Evolutionary conservation across 2,329 filamentous ascomycete species (phyloP), one percentile per base, ranked within the genome.

Genomic region (Leptographium galeiforme): DNA sequence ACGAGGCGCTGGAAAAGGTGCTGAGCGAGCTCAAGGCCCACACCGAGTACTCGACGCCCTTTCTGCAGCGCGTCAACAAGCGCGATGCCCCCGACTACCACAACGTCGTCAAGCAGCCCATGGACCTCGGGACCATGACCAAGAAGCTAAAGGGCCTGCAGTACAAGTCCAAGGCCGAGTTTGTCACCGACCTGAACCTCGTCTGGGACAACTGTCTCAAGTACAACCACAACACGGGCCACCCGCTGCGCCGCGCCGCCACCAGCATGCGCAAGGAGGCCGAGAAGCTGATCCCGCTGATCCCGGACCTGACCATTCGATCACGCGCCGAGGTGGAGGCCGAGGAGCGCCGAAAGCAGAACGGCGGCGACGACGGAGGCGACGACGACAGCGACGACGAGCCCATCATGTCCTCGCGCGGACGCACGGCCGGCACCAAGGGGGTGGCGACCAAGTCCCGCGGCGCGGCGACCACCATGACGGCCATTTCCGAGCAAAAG

Each of bases 191-290:
- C 65, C 75, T 98, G 11, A 91, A 94, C 65, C 72, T 97, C 50
- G 97, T 98, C 51, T 98, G 93, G 93, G 81, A 89, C 54, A 98
- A 98, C 64, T 98, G 93, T 66, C 74, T 98, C 53, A 89, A 86
- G 62, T 98, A 97, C 68, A 98, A 98, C 66, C 86, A 88, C 59
- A 89, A 94, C 58, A 84, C 89, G 61, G 82, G 83, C 56, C 89
- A 96, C 63, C 88, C 87, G 32, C 74, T 97, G 50, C 81, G 93
- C 45, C 89, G 93, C 64, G 94, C 96, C 75, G 93, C 93, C 13
- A 83, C 95, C 55, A 87, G 89, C 59, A 97, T 98, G 93, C 83
- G 89, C 60, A 97, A 93, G 66, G 90, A 97, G 69, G 95, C 93
- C 1, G 91, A 97, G 69, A 97, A 96, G 68, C 79, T 98, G 44